phyloP scores from a whole-genome alignment of 83 land plant genomes.

The Picea abies region DNA sequence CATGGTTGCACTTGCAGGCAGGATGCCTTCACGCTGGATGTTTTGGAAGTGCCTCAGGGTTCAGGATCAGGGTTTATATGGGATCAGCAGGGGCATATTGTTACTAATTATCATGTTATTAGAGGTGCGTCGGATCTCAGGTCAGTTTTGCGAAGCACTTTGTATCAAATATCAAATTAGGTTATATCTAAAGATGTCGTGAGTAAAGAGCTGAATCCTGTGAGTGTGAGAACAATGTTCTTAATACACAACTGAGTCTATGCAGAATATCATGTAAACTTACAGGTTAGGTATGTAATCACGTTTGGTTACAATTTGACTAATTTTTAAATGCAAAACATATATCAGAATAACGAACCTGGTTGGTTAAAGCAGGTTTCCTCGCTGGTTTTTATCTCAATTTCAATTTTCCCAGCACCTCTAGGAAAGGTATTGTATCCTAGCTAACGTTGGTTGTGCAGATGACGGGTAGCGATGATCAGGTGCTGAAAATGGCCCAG shows the following conservation, averaged over 20 bases:
- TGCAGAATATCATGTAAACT: neutral
- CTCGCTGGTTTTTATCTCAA: neutral
- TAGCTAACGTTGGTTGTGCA: neutral
- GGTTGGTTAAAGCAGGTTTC: neutral
- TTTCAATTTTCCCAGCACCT: neutral
- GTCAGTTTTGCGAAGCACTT: slow-evolving; percentile 32
- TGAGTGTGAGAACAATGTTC: too few species aligned
- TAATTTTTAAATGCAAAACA: neutral
- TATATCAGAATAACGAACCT: neutral
- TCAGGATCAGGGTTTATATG: slow-evolving; percentile 99
- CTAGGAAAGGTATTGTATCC: neutral
- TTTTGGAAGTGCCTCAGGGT: slow-evolving; percentile 97
- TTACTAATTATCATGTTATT: slow-evolving; percentile 97
- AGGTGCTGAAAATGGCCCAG: too few species aligned
- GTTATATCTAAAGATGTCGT: neutral
- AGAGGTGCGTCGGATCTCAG: slow-evolving; percentile 97
- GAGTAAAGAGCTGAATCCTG: too few species aligned
- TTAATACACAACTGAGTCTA: neutral
- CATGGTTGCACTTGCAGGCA: slow-evolving; percentile 54
- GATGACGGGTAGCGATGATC: neutral
- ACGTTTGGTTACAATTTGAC: neutral
- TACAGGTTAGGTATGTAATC: neutral
- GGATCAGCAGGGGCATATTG: slow-evolving; percentile 93
- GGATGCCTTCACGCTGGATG: slow-evolving; percentile 96
- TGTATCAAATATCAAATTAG: neutral